Evolutionary conservation across 2,329 filamentous ascomycete species (phyloP), one percentile per base, ranked within the genome.

Genomic region (Apiospora marii): DNA sequence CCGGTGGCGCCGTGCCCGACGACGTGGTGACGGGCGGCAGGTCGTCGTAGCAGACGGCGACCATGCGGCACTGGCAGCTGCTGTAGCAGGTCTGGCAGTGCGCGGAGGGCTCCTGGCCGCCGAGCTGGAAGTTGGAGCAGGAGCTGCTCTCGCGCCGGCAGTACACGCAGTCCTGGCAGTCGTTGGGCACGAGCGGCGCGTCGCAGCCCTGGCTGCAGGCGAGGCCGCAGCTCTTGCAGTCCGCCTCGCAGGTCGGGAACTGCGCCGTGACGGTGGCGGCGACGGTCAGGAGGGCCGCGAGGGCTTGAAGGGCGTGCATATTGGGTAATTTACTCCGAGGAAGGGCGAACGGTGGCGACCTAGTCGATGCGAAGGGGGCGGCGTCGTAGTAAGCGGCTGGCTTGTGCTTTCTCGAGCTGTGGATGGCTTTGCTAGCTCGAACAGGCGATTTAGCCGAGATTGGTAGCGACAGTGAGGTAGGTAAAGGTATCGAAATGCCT

Each of bases 131-230:
- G 67, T 75, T 78, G 6, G 67, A 64, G 72, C 77, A 78, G 3
- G 74, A 72, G 24, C 74, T 75, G 70, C 76, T 78, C 74, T 78
- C 77, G 1, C 77, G 77, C 27, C 77, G 75, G 74, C 77, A 78
- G 74, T 77, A 78, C 19, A 77, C 73, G 48, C 77, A 78, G 49
- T 72, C 69, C 51, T 43, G 48, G 70, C 77, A 78, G 16, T 74
- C 69, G 43, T 64, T 34, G 13, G 37, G 13, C 58, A 67, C 37
- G 10, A 78, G 75, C 5, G 74, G 71, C n/a, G 75, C 74, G 44
- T 68, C 34, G 72, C 77, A 78, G 8, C 76, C 75, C 24, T 73
- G 43, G 71, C 76, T 75, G 72, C 77, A 78, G 73, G 74, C 76
- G 53, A 75, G 74, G 5, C 76, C 73, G 71, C 75, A 77, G 13